phyloP scores from a whole-genome alignment of 306 rosid species.

The Vigna nakashimae region DNA sequence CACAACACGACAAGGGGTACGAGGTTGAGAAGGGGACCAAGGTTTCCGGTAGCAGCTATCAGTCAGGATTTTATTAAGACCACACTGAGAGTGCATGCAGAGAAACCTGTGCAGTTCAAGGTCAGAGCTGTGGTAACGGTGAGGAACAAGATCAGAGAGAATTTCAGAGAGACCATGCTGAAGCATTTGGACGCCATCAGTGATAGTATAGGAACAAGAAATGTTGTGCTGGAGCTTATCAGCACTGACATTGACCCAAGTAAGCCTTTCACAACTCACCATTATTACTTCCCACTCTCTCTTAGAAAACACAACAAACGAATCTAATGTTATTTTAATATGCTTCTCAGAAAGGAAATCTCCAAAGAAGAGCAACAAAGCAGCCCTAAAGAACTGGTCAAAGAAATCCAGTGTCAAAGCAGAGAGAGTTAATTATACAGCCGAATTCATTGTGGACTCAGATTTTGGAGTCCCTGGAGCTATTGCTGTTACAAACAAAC shows the following conservation, averaged over 20 bases:
- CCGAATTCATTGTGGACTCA: slow-evolving; percentile 76
- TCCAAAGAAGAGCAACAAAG: slow-evolving; percentile 76
- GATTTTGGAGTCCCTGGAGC: slow-evolving; percentile 86
- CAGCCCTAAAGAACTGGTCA: slow-evolving; percentile 75
- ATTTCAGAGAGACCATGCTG: slow-evolving; percentile 61
- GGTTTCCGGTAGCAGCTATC: slow-evolving; percentile 68
- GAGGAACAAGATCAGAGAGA: slow-evolving; percentile 80
- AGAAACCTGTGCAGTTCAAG: slow-evolving; percentile 69
- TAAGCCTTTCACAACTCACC: slow-evolving; percentile 44
- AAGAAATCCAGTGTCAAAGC: slow-evolving; percentile 67
- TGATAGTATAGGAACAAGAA: slow-evolving; percentile 69
- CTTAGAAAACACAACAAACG: background rate
- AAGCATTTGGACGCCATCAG: slow-evolving; percentile 73
- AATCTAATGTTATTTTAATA: too few relatives aligned
- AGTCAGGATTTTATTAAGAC: slow-evolving; percentile 69
- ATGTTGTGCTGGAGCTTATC: slow-evolving; percentile 74
- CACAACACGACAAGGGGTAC: slow-evolving; percentile 45
- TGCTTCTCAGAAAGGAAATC: slow-evolving; percentile 58
- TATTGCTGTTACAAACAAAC: slow-evolving; percentile 70
- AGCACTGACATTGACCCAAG: slow-evolving; percentile 77
- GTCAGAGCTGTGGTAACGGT: slow-evolving; percentile 88
- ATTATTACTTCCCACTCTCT: background rate
- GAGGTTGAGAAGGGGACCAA: slow-evolving; percentile 52
- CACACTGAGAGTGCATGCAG: slow-evolving; percentile 44
- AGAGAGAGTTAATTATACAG: slow-evolving; percentile 73